Evolutionary conservation across 2,329 filamentous ascomycete species (phyloP), one percentile per base, ranked within the genome.

Genomic region (Fusarium tuaranense): DNA sequence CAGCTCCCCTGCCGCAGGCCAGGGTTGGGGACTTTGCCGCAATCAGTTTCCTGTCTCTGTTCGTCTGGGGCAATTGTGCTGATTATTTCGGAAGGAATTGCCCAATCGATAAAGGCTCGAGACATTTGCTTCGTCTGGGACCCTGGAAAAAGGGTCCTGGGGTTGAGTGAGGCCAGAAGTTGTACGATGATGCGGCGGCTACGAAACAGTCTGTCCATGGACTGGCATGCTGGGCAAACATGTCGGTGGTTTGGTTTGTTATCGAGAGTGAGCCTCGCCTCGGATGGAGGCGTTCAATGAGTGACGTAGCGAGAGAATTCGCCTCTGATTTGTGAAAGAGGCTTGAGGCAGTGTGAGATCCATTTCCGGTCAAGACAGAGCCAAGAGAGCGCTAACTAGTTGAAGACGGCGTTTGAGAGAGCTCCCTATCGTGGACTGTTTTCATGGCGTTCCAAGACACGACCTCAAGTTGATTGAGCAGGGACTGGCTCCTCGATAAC

Each of bases 401-500:
- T 48, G 22, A 34, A 65, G 32, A 34, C 32, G 32, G 20, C 13
- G 32, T 58, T 34, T 58, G 20, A 58, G 32, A 34, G 51, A 27
- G 34, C 16, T 39, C 57, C 63, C 46, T 70, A 58, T 25, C 51
- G 27, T 65, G 41, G n/a, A 63, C 53, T 71, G 67, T 30, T 75
- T 46, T 58, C 34, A 60, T 68, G 70, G 67, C 61, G 70, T 73
- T 70, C 58, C 70, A 62, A 75, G 73, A 75, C 72, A 75, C 62
- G 58, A 64, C 58, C 27, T 32, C 67, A 70, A 65, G 46, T 32
- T 70, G 60, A 48, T 64, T 67, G 46, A 44, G 20, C 38, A 30
- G 39, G 55, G 65, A 55, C 39, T 63, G 41, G 53, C 53, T 61
- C 51, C 27, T 22, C 51, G 41, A 65, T n/a, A n/a, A n/a, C n/a